phyloP scores from a whole-genome alignment of 768 basidiomycete genomes.

The Termitomyces sp. region DNA sequence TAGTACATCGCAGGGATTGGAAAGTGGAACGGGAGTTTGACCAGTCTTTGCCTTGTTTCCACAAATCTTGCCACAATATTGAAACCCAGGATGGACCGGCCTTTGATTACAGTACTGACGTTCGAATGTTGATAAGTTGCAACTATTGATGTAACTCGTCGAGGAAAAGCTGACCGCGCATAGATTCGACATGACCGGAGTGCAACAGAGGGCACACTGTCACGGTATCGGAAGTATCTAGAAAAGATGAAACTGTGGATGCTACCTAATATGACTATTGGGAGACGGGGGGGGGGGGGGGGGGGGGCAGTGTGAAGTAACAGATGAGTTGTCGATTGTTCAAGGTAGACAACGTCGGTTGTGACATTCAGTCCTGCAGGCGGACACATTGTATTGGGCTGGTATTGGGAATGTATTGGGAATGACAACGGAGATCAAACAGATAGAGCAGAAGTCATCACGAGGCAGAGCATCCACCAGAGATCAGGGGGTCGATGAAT shows the following conservation, averaged over 20 bases:
- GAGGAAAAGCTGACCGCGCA: slow-evolving; percentile 2
- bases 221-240: neutral
- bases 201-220: neutral
- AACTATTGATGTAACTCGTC: neutral
- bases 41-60: slow-evolving; percentile 39
- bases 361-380: neutral
- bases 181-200: neutral
- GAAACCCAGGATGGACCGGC: slow-evolving; percentile 59
- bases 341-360: neutral
- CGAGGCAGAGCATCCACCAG: neutral
- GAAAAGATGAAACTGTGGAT: too few relatives aligned
- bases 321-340: neutral
- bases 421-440: neutral
- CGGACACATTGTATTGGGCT: neutral
- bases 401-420: neutral
- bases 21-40: slow-evolving; percentile 20
- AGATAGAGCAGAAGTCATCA: neutral
- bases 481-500: neutral
- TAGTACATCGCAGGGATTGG: slow-evolving; percentile 49
- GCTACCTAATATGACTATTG: neutral
- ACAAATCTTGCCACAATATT: slow-evolving; percentile 59
- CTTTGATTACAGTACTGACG: slow-evolving; percentile 50
- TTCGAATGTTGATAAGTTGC: neutral
- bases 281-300: neutral
- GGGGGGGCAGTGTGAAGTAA: too few relatives aligned